These are phyloP conservation scores for Vitis hybrid DNA, from an alignment of 177 flowering plant genomes.

Conservation along the genomic window DNA sequence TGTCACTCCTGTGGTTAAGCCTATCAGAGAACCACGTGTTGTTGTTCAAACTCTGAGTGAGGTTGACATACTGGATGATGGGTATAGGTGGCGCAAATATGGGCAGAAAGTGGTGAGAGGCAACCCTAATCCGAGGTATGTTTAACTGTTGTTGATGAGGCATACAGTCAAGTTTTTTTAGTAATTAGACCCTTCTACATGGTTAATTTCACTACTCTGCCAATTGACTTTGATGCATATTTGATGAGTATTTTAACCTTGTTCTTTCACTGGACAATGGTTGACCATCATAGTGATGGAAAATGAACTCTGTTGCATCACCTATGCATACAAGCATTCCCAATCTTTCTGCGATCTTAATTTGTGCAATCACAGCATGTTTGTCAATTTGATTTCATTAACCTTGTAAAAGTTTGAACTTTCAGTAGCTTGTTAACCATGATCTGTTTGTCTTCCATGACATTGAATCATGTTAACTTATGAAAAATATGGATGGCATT, in stretches of 20 bases:
- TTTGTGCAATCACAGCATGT: no score
- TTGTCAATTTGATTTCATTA: no score
- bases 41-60: constrained; percentile 80
- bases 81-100: constrained; percentile 80
- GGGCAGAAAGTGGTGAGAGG: constrained; percentile 88
- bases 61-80: constrained; percentile 80
- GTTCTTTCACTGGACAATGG: no score
- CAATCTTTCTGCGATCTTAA: no score
- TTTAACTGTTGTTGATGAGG: constrained; percentile 5
- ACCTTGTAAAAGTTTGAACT: no score
- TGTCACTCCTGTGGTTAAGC: constrained; percentile 56
- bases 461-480: not conserved
- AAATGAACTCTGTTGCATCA: no score
- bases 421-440: not conserved
- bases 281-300: no score
- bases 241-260: not conserved
- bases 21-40: constrained; percentile 73
- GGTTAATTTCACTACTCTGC: not conserved
- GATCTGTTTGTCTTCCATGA: not conserved
- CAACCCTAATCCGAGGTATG: constrained; percentile 75
- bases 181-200: not conserved
- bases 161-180: not conserved
- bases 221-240: not conserved
- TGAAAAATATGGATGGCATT: not conserved
- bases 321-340: no score